Evolutionary conservation across 1,284 basidiomycete species (phyloP).

Genomic region (Sporisorium iseilematis-ciliati): DNA sequence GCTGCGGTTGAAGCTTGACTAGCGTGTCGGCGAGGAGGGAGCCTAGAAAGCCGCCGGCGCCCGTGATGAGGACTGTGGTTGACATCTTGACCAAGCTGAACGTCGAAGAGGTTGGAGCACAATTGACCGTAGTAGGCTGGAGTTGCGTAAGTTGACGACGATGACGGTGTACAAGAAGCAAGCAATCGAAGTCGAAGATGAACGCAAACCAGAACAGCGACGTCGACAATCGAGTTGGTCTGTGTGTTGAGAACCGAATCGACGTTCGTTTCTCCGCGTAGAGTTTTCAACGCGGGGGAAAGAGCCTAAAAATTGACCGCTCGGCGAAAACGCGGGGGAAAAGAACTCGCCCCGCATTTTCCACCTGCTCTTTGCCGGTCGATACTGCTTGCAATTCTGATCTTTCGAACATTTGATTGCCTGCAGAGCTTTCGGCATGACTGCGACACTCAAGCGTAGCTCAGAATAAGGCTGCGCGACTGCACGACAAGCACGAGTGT

Average conservation of each 20-base stretch:
- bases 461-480: no score
- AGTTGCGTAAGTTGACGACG: not conserved
- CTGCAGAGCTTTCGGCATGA: not conserved
- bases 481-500: no score
- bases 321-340: not conserved
- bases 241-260: not conserved
- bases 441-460: no score
- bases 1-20: constrained; percentile 24
- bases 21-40: constrained; percentile 46
- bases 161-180: constrained; percentile 1
- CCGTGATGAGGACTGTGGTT: constrained; percentile 52
- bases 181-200: not conserved
- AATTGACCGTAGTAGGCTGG: no score
- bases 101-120: not conserved
- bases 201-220: not conserved
- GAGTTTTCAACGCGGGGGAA: constrained; percentile 1
- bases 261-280: not conserved
- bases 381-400: not conserved
- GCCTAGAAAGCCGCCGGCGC: constrained; percentile 54
- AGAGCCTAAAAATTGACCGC: not conserved
- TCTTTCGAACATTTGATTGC: no score
- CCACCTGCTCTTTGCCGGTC: not conserved
- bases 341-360: not conserved
- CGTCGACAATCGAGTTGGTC: not conserved
- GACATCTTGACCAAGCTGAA: constrained; percentile 7